Evolutionary conservation across 2,329 filamentous ascomycete species (phyloP), one percentile per base, ranked within the genome.

Genomic region (Orbilia javanica): DNA sequence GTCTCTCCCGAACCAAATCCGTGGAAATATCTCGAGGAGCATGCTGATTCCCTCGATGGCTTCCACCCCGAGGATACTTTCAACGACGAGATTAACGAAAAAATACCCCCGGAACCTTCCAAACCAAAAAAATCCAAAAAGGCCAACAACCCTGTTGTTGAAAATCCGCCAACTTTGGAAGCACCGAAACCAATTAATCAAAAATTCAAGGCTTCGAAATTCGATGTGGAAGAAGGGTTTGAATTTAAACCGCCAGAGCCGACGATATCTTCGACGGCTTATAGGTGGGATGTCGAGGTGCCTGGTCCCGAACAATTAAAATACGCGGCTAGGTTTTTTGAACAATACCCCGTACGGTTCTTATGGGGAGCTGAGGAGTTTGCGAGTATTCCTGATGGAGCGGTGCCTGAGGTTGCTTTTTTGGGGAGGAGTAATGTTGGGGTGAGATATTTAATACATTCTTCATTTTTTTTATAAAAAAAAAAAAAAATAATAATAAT

Each of bases 361-460:
- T 85, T 91, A 70, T 91, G 88, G 86, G 89, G 88, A 2, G 86
- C 88, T 5, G 85, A 86, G 15, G 86, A 88, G 73, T 92, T 92
- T 84, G 88, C 88, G 80, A 84, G 85, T 2, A 88, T 91, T 74
- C 87, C 89, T 6, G 84, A 85, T 69, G 86, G 86, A 7, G 81
- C 83, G 44, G 82, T 82, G 25, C 81, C 83, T 11, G 82, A 85
- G 78, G 82, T 85, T 13, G 88, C 88, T 46, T 91, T 93, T 82
- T 85, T 93, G 3, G 91, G 91, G 18, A 87, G 91, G 55, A 90
- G 88, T 44, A 93, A 93, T 81, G 90, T 91, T 4, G 91, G 91
- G 15, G 77, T 75, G 25, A 36, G 67, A 65, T n/a, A 63, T 50
- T 3, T 11, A 7, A 44, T 52, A 11, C 7, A 18, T 68, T 25